A percentile compares a stretch with the other conserved stretches of the same genome.
phyloP scores from a whole-genome alignment of 805 yeast genomes.

The Lipomyces anomalus region DNA sequence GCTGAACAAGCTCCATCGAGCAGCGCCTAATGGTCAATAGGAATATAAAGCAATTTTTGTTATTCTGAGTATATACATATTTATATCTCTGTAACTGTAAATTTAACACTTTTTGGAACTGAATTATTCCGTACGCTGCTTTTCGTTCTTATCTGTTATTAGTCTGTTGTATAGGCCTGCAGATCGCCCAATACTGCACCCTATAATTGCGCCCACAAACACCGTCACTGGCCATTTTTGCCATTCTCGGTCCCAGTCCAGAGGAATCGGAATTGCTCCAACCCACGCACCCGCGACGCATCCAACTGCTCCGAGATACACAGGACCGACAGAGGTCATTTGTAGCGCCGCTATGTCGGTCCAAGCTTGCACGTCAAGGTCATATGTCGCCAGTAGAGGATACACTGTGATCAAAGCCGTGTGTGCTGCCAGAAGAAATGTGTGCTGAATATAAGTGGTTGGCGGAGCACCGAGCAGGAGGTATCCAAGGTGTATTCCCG shows the following conservation, averaged over 20 bases:
- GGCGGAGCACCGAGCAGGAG: slow-evolving; percentile 81
- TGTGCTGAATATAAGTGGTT: slow-evolving; percentile 46
- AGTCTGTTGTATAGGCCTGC: slow-evolving; percentile 21
- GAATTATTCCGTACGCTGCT: not conserved
- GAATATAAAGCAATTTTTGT: not conserved
- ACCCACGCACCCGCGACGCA: slow-evolving; percentile 73
- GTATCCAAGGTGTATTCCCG: slow-evolving; percentile 35
- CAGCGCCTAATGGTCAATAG: not conserved
- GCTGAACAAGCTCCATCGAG: not conserved
- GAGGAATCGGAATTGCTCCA: slow-evolving; percentile 88
- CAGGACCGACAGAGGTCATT: slow-evolving; percentile 23
- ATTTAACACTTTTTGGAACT: not conserved
- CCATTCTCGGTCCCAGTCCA: slow-evolving; percentile 98
- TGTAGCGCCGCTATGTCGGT: slow-evolving; percentile 32
- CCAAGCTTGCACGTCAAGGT: slow-evolving; percentile 28
- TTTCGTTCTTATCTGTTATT: not conserved
- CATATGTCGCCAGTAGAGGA: slow-evolving; percentile 55
- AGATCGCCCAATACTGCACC: slow-evolving; percentile 59
- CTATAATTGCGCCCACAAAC: slow-evolving; percentile 68
- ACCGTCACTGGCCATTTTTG: slow-evolving; percentile 93
- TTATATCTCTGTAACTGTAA: not conserved
- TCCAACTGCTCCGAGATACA: slow-evolving; percentile 41
- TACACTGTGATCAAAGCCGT: slow-evolving; percentile 53
- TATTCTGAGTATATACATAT: not conserved
- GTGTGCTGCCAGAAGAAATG: slow-evolving; percentile 57